A percentile compares a stretch with the other conserved stretches of the same genome.
Conservation (phyloP, 2,329 filamentous ascomycete genomes). For the Lachnellula cervina region DNA sequence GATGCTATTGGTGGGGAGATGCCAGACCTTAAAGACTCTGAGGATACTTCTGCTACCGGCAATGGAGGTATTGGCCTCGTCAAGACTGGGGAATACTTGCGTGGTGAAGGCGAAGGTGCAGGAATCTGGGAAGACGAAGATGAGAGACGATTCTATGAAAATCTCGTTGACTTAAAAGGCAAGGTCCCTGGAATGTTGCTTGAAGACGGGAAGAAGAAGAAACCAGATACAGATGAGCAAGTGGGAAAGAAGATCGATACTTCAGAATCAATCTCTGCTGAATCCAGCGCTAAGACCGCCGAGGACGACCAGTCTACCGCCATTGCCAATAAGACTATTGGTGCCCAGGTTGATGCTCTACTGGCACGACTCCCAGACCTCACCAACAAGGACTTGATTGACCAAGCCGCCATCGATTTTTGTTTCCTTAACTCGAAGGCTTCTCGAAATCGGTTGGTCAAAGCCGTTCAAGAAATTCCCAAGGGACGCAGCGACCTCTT, state of each 20-base stretch:
- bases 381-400: slow-evolving; percentile 84
- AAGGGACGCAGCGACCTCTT: slow-evolving; percentile 90
- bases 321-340: slow-evolving; percentile 96
- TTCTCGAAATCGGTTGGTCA: slow-evolving; percentile 88
- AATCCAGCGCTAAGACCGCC: slow-evolving; percentile 44
- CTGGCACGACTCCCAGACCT: slow-evolving; percentile 85
- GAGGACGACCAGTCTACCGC: slow-evolving; percentile 84
- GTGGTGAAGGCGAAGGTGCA: slow-evolving; percentile 81
- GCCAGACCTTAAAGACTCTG: slow-evolving; percentile 85
- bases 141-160: slow-evolving; percentile 96
- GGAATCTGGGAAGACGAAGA: slow-evolving; percentile 99
- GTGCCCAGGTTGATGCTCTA: slow-evolving; percentile 90
- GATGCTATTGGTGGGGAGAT: slow-evolving; percentile 87
- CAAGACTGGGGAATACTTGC: slow-evolving; percentile 88
- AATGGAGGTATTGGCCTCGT: slow-evolving; percentile 85
- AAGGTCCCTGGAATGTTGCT: slow-evolving; percentile 91
- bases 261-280: slow-evolving; percentile 40
- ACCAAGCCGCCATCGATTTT: slow-evolving; percentile 91
- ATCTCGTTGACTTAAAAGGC: slow-evolving; percentile 88
- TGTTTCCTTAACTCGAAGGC: slow-evolving; percentile 98
- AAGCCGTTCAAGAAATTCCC: slow-evolving; percentile 88
- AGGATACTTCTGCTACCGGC: slow-evolving; percentile 58
- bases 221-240: slow-evolving; percentile 73
- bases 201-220: slow-evolving; percentile 94
- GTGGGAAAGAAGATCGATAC: slow-evolving; percentile 68